These are phyloP conservation scores for Pseudocercospora cruenta DNA, from an alignment of 2,329 filamentous ascomycete genomes.

Conservation along the genomic window DNA sequence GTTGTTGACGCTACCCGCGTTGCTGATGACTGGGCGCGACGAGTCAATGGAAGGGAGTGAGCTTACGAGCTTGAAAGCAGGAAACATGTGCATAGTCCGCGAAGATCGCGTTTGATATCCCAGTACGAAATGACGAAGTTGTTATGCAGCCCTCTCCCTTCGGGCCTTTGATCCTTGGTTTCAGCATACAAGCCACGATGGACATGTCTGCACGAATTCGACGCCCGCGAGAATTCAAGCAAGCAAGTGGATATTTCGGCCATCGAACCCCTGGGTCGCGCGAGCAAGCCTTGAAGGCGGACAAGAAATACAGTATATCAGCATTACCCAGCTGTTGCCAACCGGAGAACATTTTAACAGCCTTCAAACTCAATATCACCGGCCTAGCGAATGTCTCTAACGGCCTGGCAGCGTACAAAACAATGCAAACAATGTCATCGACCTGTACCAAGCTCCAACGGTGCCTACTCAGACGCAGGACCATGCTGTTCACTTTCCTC, in stretches of 20 bases:
- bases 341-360: too few relatives aligned
- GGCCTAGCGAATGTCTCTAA: too few relatives aligned
- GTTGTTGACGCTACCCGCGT: slow-evolving; percentile 82
- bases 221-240: too few relatives aligned
- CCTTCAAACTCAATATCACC: too few relatives aligned
- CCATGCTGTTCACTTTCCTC: neutral
- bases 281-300: neutral
- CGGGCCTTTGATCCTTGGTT: neutral
- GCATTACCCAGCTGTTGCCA: too few relatives aligned
- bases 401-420: neutral
- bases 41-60: slow-evolving; percentile 66
- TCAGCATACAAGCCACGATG: neutral
- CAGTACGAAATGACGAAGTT: slow-evolving; percentile 7
- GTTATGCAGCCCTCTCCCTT: neutral
- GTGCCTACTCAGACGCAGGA: neutral
- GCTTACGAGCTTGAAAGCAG: neutral
- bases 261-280: neutral
- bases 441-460: neutral
- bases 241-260: neutral
- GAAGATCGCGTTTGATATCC: neutral
- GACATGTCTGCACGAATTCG: neutral
- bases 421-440: neutral
- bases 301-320: too few relatives aligned
- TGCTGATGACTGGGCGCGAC: slow-evolving; percentile 82
- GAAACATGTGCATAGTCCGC: slow-evolving; percentile 5